Base-by-base conservation (phyloP, 805 yeast species). In the Wickerhamiella musiphila region DNA sequence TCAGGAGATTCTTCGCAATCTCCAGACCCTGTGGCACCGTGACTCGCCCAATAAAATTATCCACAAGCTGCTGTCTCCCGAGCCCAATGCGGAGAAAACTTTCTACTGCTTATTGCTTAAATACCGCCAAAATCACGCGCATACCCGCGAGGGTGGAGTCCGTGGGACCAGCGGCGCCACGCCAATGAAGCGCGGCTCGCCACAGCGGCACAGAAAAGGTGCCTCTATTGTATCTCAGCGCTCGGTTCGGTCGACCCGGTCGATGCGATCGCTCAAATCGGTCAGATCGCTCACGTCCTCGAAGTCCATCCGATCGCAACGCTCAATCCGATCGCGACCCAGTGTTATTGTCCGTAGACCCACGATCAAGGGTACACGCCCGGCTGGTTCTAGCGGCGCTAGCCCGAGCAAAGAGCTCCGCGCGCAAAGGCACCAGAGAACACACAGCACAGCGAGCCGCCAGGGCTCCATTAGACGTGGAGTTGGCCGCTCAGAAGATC, bases 11-110 rank as follows among this genome's bases (percentile, higher is more conserved):
- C 59, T 81, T 47, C 72, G 77, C 45, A 78, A 77, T 47, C 57
- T 81, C 39, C 74, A 76, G 27, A 78, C 78, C 6, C 57, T 81
- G 39, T 81, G 90, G 69, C 93, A 78, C 49, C 86, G 84, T 35
- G 78, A 75, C 40, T 63, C 66, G 28, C 65, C 66, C 32, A 53
- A 61, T 4, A 57, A 60, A 7, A 67, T 82, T 17, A 51, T 69
- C 18, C 51, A 60, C 7, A 66, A 68, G 40, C 58, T 82, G 28
- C 47, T 66, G 27, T 61, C 70, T 7, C 57, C 66, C 1, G 68
- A 63, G 17, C 69, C 75, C 17, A 75, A 71, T 44, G 65, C 83
- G 1, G 93, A 81, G 45, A 81, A 81, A 60, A 72, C 81, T 28
- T 75, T 81, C 45, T 81, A 81, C 54, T 77, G 77, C 41, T 54